These are phyloP conservation scores for Nothophaeocryptopus gaeumannii DNA, from an alignment of 2,329 filamentous ascomycete species.

Conservation along the genomic window DNA sequence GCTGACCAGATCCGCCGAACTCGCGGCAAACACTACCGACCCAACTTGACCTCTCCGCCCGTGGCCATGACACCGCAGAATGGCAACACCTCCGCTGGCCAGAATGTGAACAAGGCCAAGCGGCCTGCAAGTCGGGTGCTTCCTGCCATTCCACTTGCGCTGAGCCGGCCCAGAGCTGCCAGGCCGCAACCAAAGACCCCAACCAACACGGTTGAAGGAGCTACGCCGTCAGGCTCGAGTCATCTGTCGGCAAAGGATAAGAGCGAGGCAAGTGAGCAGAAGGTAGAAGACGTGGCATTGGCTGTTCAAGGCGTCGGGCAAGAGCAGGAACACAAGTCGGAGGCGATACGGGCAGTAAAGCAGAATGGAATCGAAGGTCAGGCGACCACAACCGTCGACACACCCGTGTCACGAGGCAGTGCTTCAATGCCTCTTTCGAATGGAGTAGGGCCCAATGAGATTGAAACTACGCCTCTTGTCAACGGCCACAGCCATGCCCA, in stretches of 20 bases:
- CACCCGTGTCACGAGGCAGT: conserved; percentile 20
- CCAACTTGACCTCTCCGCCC: background rate
- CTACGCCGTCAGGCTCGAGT: conserved; percentile 5
- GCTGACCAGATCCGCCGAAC: too few species aligned
- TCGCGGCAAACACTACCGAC: too few species aligned
- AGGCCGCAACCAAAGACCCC: conserved; percentile 17
- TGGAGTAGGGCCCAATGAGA: background rate
- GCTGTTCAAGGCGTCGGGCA: too few species aligned
- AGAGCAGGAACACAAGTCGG: too few species aligned
- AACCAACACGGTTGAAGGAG: conserved; percentile 1
- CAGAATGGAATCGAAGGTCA: conserved; percentile 1
- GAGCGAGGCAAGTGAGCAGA: conserved; percentile 1
- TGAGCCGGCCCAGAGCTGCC: conserved; percentile 26
- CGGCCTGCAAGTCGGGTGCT: conserved; percentile 26
- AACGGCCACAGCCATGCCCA: conserved; percentile 15
- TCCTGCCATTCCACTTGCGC: conserved; percentile 33
- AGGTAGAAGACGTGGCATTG: background rate
- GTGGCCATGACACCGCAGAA: conserved; percentile 24
- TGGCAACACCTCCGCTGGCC: conserved; percentile 9
- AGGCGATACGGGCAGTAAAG: too few species aligned
- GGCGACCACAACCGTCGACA: conserved; percentile 5
- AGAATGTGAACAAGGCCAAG: conserved; percentile 17
- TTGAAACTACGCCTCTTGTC: background rate
- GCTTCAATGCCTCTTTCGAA: conserved; percentile 18
- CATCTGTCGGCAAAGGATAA: conserved; percentile 7